A percentile compares a stretch with the other conserved stretches of the same genome.
Evolutionary conservation across 805 yeast genomes (phyloP).

Genomic region (Sungouiozyma ichnusensis): DNA sequence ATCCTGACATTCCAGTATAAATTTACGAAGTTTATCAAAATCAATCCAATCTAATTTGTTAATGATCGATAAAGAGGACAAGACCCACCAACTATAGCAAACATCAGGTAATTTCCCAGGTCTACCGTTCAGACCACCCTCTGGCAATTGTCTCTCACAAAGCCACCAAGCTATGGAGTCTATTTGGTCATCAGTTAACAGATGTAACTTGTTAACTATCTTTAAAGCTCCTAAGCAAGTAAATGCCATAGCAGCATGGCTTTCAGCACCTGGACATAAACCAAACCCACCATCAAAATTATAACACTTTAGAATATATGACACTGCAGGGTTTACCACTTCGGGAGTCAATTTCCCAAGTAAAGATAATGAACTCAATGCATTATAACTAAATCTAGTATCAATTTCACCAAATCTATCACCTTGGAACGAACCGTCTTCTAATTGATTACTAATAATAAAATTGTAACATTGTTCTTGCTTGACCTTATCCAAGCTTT

Average conservation of each 20-base stretch:
- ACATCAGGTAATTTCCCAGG: slow-evolving; percentile 94
- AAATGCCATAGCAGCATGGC: slow-evolving; percentile 87
- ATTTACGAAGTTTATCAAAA: slow-evolving; percentile 44
- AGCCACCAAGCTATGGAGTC: slow-evolving; percentile 72
- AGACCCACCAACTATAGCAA: slow-evolving; percentile 98
- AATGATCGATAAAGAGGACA: slow-evolving; percentile 62
- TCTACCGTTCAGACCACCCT: slow-evolving; percentile 92
- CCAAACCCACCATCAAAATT: slow-evolving; percentile 98
- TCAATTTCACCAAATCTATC: slow-evolving; percentile 90
- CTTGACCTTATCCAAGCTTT: slow-evolving; percentile 18
- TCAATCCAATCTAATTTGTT: slow-evolving; percentile 71
- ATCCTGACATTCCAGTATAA: slow-evolving; percentile 75
- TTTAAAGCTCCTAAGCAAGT: slow-evolving; percentile 78
- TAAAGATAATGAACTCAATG: slow-evolving; percentile 61
- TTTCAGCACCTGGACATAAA: slow-evolving; percentile 85
- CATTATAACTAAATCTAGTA: slow-evolving; percentile 80
- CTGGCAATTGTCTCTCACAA: slow-evolving; percentile 72
- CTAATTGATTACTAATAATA: slow-evolving; percentile 29
- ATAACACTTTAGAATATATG: slow-evolving; percentile 56
- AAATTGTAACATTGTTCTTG: slow-evolving; percentile 30
- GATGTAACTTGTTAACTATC: slow-evolving; percentile 49
- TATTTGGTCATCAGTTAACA: slow-evolving; percentile 27
- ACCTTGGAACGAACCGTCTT: slow-evolving; percentile 73
- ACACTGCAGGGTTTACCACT: slow-evolving; percentile 50
- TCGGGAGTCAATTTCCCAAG: slow-evolving; percentile 51